A percentile compares a stretch with the other conserved stretches of the same genome.
phyloP scores from a whole-genome alignment of 2,329 filamentous ascomycete genomes.

The Colletotrichum horii region DNA sequence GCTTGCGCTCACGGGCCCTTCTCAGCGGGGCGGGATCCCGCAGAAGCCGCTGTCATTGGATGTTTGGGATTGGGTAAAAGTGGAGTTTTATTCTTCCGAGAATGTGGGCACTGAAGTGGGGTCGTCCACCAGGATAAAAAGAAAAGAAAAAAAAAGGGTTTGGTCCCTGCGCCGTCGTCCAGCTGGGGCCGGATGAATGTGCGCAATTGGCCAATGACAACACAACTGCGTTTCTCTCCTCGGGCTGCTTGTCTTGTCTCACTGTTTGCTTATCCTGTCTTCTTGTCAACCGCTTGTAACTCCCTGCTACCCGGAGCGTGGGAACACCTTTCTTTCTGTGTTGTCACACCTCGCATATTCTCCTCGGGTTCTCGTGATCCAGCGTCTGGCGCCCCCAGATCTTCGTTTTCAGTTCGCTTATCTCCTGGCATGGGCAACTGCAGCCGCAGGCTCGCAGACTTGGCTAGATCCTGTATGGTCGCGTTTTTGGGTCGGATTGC shows the following conservation, averaged over 20 bases:
- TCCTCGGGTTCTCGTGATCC: neutral
- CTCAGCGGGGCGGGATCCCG: neutral
- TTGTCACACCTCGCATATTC: neutral
- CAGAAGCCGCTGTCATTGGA: neutral
- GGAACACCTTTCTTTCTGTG: neutral
- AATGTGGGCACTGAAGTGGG: too few species aligned
- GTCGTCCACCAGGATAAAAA: too few species aligned
- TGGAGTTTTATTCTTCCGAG: neutral
- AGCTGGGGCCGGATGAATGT: neutral
- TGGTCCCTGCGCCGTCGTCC: neutral
- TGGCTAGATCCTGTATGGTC: neutral
- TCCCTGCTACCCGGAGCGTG: neutral
- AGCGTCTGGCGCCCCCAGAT: neutral
- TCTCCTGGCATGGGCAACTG: neutral
- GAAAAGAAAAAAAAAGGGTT: neutral
- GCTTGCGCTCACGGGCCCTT: neutral
- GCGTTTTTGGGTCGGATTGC: neutral
- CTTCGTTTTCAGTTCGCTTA: neutral
- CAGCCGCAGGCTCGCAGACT: neutral
- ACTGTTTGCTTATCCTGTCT: neutral
- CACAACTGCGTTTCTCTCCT: neutral
- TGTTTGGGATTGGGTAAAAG: neutral
- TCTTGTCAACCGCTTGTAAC: neutral
- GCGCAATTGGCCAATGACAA: neutral
- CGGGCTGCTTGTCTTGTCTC: neutral